These are phyloP conservation scores for Ilex aquifolium DNA, from an alignment of 257 asterid genomes.

Conservation along the genomic window DNA sequence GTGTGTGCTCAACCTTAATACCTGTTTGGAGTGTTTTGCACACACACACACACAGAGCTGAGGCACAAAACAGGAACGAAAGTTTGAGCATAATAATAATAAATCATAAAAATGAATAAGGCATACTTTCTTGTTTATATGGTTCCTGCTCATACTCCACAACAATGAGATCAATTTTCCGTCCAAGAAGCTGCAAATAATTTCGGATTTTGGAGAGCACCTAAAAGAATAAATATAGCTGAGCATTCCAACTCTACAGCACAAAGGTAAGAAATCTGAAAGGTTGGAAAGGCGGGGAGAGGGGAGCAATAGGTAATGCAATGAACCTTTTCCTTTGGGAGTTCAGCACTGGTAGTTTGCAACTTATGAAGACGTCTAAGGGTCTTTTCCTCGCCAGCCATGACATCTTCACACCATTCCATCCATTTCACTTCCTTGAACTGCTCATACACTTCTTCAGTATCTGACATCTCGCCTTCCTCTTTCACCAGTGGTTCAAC, in stretches of 20 bases:
- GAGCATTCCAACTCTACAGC: slow-evolving; percentile 5
- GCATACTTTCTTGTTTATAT: slow-evolving; percentile 82
- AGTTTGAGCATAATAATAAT: background rate
- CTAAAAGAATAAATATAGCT: slow-evolving; percentile 31
- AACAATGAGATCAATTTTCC: slow-evolving; percentile 83
- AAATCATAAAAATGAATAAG: slow-evolving; percentile 1
- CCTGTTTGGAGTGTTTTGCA: too few relatives aligned
- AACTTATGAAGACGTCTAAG: slow-evolving; percentile 81
- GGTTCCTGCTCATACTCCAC: slow-evolving; percentile 66
- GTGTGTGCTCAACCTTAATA: too few relatives aligned
- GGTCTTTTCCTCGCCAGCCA: slow-evolving; percentile 75
- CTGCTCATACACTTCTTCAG: slow-evolving; percentile 89
- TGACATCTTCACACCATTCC: slow-evolving; percentile 99
- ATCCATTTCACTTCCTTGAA: slow-evolving; percentile 97
- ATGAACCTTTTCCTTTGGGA: slow-evolving; percentile 84
- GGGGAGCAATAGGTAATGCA: slow-evolving; percentile 2
- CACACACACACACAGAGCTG: too few relatives aligned
- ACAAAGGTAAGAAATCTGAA: slow-evolving; percentile 5
- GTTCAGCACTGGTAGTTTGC: slow-evolving; percentile 84
- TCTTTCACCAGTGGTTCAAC: slow-evolving; percentile 82
- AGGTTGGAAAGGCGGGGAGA: slow-evolving; percentile 5
- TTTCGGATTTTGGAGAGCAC: slow-evolving; percentile 83
- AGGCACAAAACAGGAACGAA: too few relatives aligned
- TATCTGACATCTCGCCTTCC: slow-evolving; percentile 99
- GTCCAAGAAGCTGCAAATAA: slow-evolving; percentile 92